Base-by-base conservation (phyloP, 345 rosid genomes). In the Lepidium didymum region DNA sequence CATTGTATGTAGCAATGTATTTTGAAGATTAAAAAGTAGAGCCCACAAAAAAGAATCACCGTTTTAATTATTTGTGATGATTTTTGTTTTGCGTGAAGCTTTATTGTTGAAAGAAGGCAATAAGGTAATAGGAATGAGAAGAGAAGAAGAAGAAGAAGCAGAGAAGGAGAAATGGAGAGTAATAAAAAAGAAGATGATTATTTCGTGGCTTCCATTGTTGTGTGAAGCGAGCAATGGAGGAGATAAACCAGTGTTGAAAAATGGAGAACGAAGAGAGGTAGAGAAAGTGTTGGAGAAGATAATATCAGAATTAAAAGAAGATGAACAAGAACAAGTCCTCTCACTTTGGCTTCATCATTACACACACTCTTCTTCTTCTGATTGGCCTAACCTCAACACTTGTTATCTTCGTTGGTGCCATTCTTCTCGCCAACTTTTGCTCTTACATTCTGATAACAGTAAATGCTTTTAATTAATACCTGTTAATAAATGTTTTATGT, bases 261-360 rank as follows among this genome's bases (percentile, higher is more conserved):
- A 59, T 2, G 55, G 40, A 4, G 92, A 92, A 74, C 75, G 78
- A 70, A 69, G 63, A 0, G 86, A 87, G 63, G 57, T 92, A 2
- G 93, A 92, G 81, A 77, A 58, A 54, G 68, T 80, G 44, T 54
- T 92, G 69, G 96, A 85, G 70, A 84, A 82, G 68, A 81, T 66
- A 42, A 82, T 92, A 46, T 88, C 72, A 14, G 77, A 62, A 79
- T 64, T 92, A 42, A 80, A 78, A 47, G 55, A 74, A 35, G 82
- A 83, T 27, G 87, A 87, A 59, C 86, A 85, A 75, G 98, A 89
- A 56, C 80, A 76, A 68, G 91, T 92, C 3, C 62, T 92, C 42
- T 85, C 95, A 9, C 77, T 89, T 29, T 92, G 98, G 98, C 90
- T 92, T 36, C 92, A 84, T 64, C 91, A 89, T 75, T 89, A 86